Evolutionary conservation across 352 stramenopile species (phyloP).

Genomic region (Phytophthora fragariaefolia): DNA sequence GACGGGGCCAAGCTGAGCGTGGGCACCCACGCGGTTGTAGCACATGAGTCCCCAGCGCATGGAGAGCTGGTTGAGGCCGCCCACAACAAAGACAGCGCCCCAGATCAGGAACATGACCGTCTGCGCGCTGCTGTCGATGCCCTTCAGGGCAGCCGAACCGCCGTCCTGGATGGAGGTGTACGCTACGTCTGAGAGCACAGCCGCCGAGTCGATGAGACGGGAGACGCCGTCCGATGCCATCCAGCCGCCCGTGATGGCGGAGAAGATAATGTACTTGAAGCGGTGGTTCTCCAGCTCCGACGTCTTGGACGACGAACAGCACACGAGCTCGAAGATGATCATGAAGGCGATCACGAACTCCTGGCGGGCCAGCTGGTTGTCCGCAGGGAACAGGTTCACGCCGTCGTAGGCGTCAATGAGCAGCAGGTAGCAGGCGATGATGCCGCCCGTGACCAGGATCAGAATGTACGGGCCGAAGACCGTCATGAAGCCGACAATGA

Average conservation of each 20-base stretch:
- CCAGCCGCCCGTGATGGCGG: slow-evolving; percentile 75
- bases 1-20: slow-evolving; percentile 70
- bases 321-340: slow-evolving; percentile 89
- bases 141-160: slow-evolving; percentile 50
- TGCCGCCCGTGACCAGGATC: slow-evolving; percentile 65
- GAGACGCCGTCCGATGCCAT: slow-evolving; percentile 77
- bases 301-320: slow-evolving; percentile 77
- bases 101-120: slow-evolving; percentile 86
- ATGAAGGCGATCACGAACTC: slow-evolving; percentile 90
- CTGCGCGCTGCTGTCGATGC: slow-evolving; percentile 63
- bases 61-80: slow-evolving; percentile 76
- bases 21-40: slow-evolving; percentile 88
- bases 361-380: slow-evolving; percentile 84
- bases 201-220: slow-evolving; percentile 63
- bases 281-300: slow-evolving; percentile 88
- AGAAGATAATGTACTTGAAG: slow-evolving; percentile 91
- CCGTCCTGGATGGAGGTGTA: slow-evolving; percentile 74
- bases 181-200: slow-evolving; percentile 67
- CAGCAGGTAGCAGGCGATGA: slow-evolving; percentile 79
- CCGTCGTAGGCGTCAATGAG: slow-evolving; percentile 80
- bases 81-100: slow-evolving; percentile 64
- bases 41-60: slow-evolving; percentile 91
- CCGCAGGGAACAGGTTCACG: slow-evolving; percentile 63
- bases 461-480: slow-evolving; percentile 72
- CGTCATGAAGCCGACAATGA: slow-evolving; percentile 82